A percentile compares a stretch with the other conserved stretches of the same genome.
These are phyloP conservation scores for Bonia amplexicaulis DNA, from an alignment of 176 grass and related monocot genomes.

Conservation along the genomic window DNA sequence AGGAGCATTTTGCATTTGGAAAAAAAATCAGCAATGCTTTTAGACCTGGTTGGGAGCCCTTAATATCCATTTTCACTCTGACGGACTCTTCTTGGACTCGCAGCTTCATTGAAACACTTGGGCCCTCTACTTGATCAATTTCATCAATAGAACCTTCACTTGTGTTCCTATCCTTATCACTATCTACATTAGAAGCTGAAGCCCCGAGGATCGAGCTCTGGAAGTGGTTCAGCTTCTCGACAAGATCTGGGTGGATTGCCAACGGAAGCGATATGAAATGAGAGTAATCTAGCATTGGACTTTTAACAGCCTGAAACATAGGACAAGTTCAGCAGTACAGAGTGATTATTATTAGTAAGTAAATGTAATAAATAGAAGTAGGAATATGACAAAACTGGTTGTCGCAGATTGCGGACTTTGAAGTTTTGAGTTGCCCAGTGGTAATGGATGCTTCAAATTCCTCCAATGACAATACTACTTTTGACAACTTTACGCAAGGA, in stretches of 20 bases:
- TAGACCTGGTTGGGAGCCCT: constrained; percentile 13
- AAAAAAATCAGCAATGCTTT: constrained; percentile 22
- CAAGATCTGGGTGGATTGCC: constrained; percentile 67
- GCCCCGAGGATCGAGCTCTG: constrained; percentile 64
- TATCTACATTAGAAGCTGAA: constrained; percentile 28
- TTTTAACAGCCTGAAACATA: constrained; percentile 64
- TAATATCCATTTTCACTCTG: constrained; percentile 37
- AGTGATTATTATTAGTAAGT: neutral
- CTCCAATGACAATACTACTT: neutral
- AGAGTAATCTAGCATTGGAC: constrained; percentile 74
- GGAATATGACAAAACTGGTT: neutral
- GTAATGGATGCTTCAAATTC: neutral
- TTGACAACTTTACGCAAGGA: neutral
- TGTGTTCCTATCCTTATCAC: constrained; percentile 32
- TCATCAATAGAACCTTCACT: constrained; percentile 48
- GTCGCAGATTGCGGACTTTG: neutral
- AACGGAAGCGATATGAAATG: constrained; percentile 95
- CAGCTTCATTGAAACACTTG: constrained; percentile 31
- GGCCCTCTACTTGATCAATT: constrained; percentile 32
- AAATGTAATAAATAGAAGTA: constrained; percentile 5
- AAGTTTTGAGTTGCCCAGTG: neutral
- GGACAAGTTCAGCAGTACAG: neutral
- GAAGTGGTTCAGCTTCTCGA: constrained; percentile 68
- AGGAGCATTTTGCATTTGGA: constrained; percentile 19
- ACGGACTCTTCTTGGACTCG: constrained; percentile 37